Percentiles rank a stretch among this genome's conserved stretches.
These are phyloP conservation scores for California macrophylla DNA, from an alignment of 441 rosid species.

Conservation along the genomic window DNA sequence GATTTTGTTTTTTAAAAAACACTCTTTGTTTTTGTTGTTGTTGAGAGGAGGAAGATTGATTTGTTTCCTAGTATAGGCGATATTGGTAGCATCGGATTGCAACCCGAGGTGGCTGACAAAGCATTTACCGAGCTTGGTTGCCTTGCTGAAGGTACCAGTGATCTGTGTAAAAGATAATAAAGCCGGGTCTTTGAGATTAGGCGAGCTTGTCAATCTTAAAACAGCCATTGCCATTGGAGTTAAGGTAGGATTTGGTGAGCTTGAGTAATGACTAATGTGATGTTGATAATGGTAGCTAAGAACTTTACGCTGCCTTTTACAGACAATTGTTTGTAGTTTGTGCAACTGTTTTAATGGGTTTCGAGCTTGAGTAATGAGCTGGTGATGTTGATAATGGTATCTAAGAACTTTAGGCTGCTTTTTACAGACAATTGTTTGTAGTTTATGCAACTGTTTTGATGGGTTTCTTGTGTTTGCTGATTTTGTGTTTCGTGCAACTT, in stretches of 20 bases:
- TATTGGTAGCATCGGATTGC: constrained; percentile 69
- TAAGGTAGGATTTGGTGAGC: constrained; percentile 29
- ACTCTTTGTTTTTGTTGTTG: not conserved
- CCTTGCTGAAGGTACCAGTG: constrained; percentile 55
- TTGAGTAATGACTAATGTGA: not conserved
- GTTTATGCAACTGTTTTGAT: not conserved
- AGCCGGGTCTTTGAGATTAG: constrained; percentile 61
- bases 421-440: not conserved
- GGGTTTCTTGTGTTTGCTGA: not conserved
- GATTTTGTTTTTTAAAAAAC: not conserved
- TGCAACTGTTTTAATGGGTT: not conserved
- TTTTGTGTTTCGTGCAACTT: not conserved
- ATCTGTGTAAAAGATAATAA: constrained; percentile 47
- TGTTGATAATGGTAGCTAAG: not conserved
- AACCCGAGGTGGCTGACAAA: constrained; percentile 65
- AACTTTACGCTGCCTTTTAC: not conserved
- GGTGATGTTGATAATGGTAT: not conserved
- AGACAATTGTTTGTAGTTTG: not conserved
- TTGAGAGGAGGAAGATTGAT: not conserved
- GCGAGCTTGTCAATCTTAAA: constrained; percentile 66
- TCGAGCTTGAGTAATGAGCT: not conserved
- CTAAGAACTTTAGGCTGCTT: not conserved
- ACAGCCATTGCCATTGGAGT: constrained; percentile 67
- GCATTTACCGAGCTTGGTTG: constrained; percentile 63
- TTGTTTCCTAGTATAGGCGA: constrained; percentile 28